phyloP scores from a whole-genome alignment of 2,329 filamentous ascomycete species.

The Westerdykella sp. region DNA sequence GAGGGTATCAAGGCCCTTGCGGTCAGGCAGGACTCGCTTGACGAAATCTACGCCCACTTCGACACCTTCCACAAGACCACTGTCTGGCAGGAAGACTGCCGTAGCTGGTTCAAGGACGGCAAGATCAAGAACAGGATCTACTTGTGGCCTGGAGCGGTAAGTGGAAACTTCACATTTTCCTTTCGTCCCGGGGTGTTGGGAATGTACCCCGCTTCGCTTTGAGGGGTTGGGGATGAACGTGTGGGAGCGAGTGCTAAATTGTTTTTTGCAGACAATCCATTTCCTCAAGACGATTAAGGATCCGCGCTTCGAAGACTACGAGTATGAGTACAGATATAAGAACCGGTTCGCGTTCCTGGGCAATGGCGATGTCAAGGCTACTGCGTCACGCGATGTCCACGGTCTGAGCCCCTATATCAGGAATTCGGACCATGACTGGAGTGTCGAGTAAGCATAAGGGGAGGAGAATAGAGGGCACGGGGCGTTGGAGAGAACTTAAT shows the following conservation, averaged over 20 bases:
- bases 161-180: constrained; percentile 2
- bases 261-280: constrained; percentile 31
- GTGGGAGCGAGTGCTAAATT: constrained; percentile 8
- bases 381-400: constrained; percentile 34
- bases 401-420: constrained; percentile 44
- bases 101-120: constrained; percentile 32
- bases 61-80: constrained; percentile 27
- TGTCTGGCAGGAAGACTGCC: constrained; percentile 30
- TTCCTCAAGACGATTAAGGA: constrained; percentile 36
- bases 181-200: too few species aligned
- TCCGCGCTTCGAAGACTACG: constrained; percentile 43
- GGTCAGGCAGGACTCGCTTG: constrained; percentile 27
- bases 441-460: constrained; percentile 33
- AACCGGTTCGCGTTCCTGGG: constrained; percentile 28
- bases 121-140: constrained; percentile 31
- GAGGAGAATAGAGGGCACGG: too few species aligned
- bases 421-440: constrained; percentile 42
- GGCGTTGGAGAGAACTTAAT: too few species aligned
- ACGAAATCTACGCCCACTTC: constrained; percentile 27
- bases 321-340: constrained; percentile 38
- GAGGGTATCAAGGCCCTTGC: constrained; percentile 28
- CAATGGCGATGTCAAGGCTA: constrained; percentile 43
- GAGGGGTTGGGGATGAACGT: constrained; percentile 10
- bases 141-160: constrained; percentile 30
- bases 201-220: constrained; percentile 19